phyloP scores from a whole-genome alignment of 257 asterid species.

The Solanum ossicruentum region DNA sequence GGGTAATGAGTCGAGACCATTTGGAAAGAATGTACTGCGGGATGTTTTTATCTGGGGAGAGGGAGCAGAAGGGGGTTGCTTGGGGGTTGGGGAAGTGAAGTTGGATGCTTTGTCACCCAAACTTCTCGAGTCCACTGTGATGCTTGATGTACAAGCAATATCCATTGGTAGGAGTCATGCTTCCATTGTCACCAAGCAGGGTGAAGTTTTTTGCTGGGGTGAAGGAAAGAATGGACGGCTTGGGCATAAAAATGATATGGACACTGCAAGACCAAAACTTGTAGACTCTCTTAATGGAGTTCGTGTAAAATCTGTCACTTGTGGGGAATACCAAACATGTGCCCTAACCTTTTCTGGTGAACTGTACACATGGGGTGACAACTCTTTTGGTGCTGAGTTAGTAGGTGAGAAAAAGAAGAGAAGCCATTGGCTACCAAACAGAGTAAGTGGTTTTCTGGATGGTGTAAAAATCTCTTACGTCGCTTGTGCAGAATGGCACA shows the following conservation, averaged over 20 bases:
- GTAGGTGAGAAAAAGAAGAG: slow-evolving; percentile 2
- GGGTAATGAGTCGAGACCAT: background rate
- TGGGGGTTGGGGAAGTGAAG: slow-evolving; percentile 13
- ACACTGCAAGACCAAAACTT: slow-evolving; percentile 15
- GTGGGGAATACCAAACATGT: slow-evolving; percentile 34
- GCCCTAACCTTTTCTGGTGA: slow-evolving; percentile 30
- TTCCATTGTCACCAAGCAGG: slow-evolving; percentile 31
- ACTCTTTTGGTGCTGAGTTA: slow-evolving; percentile 7
- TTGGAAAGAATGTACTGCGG: slow-evolving; percentile 14
- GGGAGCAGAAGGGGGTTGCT: slow-evolving; percentile 27
- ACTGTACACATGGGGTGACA: slow-evolving; percentile 33
- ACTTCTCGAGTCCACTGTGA: slow-evolving; percentile 28
- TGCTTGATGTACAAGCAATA: slow-evolving; percentile 26
- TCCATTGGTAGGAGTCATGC: slow-evolving; percentile 31
- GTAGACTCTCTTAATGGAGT: slow-evolving; percentile 21
- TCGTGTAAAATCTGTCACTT: slow-evolving; percentile 15
- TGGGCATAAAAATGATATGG: slow-evolving; percentile 29
- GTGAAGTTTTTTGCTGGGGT: slow-evolving; percentile 41
- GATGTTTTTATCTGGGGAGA: slow-evolving; percentile 42
- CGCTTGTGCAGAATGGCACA: slow-evolving; percentile 50
- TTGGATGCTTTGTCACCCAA: slow-evolving; percentile 34
- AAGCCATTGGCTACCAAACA: slow-evolving; percentile 34
- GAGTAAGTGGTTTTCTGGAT: slow-evolving; percentile 16
- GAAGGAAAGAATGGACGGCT: slow-evolving; percentile 38
- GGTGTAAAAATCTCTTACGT: slow-evolving; percentile 21